A percentile compares a stretch with the other conserved stretches of the same genome.
Evolutionary conservation across 768 basidiomycete species (phyloP).

Genomic region (Pleurotus eryngii): DNA sequence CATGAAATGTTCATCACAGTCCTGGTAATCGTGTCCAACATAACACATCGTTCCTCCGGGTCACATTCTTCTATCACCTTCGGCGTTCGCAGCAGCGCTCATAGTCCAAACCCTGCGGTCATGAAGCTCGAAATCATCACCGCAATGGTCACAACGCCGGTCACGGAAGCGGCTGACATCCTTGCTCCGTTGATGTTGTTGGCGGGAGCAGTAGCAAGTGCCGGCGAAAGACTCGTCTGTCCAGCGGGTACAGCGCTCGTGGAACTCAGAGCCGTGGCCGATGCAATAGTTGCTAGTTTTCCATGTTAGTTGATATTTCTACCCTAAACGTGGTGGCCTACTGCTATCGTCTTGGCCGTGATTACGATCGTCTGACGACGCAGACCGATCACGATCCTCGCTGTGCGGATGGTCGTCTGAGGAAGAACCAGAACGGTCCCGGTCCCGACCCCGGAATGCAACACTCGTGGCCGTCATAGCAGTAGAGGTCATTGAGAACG

Average conservation of each 20-base stretch:
- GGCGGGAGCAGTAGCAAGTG: not conserved
- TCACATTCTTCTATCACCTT: not conserved
- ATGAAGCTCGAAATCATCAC: not conserved
- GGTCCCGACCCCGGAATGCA: too few relatives aligned
- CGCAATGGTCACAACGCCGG: not conserved
- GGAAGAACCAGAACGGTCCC: too few relatives aligned
- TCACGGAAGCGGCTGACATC: not conserved
- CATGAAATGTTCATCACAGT: slow-evolving; percentile 2
- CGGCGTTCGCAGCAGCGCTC: not conserved
- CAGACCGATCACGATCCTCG: too few relatives aligned
- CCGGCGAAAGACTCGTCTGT: not conserved
- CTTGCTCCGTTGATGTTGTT: not conserved
- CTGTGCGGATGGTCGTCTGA: too few relatives aligned
- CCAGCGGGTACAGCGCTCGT: not conserved
- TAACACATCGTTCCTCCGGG: not conserved
- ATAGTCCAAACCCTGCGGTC: not conserved
- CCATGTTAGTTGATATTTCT: too few relatives aligned
- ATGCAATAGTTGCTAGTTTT: not conserved
- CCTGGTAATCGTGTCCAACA: not conserved
- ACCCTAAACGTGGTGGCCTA: too few relatives aligned
- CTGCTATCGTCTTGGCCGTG: too few relatives aligned
- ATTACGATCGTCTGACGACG: too few relatives aligned
- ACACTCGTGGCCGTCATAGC: too few relatives aligned
- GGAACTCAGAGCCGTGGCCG: not conserved
- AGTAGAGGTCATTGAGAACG: too few relatives aligned